These are phyloP conservation scores for Penicillium lagena DNA, from an alignment of 495 filamentous ascomycete genomes.

Conservation along the genomic window DNA sequence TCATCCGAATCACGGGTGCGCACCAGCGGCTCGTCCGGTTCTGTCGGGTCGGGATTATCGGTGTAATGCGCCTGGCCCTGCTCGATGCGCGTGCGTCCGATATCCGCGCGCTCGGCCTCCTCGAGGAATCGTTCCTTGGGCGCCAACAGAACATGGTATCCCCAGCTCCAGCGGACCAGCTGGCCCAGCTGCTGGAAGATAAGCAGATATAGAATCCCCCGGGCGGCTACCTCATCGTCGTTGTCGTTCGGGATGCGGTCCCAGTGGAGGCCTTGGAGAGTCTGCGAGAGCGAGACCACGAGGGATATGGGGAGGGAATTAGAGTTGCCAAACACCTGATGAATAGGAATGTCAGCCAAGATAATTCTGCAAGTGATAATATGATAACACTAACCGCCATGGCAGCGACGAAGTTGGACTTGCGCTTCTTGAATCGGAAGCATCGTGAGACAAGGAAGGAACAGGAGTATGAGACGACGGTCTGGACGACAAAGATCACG, in stretches of 20 bases:
- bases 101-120: constrained; percentile 51
- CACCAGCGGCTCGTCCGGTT: constrained; percentile 37
- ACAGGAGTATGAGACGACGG: constrained; percentile 72
- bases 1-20: constrained; percentile 26
- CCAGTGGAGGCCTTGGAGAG: constrained; percentile 88
- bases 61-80: constrained; percentile 59
- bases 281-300: constrained; percentile 88
- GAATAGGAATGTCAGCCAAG: constrained; percentile 6
- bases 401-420: constrained; percentile 87
- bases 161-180: constrained; percentile 95
- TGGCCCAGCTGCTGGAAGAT: constrained; percentile 98
- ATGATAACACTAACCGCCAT: constrained; percentile 64
- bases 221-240: constrained; percentile 87
- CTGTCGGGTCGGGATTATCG: constrained; percentile 48
- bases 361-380: not conserved
- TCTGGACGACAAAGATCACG: constrained; percentile 84
- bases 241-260: constrained; percentile 84
- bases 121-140: constrained; percentile 58
- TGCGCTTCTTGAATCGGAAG: constrained; percentile 75
- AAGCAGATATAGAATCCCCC: constrained; percentile 89
- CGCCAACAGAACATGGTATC: constrained; percentile 85
- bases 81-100: constrained; percentile 45
- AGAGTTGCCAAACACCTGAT: constrained; percentile 87
- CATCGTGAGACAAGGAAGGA: constrained; percentile 61
- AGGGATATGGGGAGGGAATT: constrained; percentile 97